Percentiles rank a stretch among this genome's conserved stretches.
phyloP scores from a whole-genome alignment of 805 yeast species.

The Wickerhamomyces ciferrii region DNA sequence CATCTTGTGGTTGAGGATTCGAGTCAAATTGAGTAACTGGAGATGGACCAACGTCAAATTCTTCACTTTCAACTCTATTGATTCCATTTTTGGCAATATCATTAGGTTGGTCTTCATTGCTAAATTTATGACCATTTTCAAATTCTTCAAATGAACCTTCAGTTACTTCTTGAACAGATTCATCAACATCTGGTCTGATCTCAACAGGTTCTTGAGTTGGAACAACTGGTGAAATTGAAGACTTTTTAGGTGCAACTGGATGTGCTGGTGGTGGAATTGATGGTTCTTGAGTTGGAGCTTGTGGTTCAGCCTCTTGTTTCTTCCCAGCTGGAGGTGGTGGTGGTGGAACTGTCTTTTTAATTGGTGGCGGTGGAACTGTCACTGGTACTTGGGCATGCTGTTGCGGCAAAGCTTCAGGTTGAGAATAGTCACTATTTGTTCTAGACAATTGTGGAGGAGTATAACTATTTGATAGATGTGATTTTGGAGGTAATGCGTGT shows the following conservation, averaged over 20 bases:
- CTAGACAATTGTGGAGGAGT: neutral
- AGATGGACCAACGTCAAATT: neutral
- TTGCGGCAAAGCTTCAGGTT: neutral
- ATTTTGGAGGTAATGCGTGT: neutral
- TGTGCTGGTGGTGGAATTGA: neutral
- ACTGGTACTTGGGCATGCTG: neutral
- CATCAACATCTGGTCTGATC: conserved; percentile 1
- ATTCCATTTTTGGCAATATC: no score
- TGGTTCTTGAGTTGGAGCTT: neutral
- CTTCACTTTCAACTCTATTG: neutral
- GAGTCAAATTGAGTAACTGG: neutral
- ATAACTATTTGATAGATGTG: neutral
- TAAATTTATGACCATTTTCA: neutral
- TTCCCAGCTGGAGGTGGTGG: neutral
- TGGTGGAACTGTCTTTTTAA: neutral
- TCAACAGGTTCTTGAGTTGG: neutral
- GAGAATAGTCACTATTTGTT: neutral
- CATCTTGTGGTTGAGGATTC: neutral
- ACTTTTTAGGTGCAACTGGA: neutral
- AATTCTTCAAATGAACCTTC: neutral
- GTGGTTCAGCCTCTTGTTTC: neutral
- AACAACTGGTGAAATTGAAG: neutral
- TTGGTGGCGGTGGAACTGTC: neutral
- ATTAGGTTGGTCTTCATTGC: neutral
- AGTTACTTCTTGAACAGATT: neutral